Percentiles rank a stretch among this genome's conserved stretches.
Evolutionary conservation across 2,329 filamentous ascomycete species (phyloP).

Genomic region (Cladosporium sp.): DNA sequence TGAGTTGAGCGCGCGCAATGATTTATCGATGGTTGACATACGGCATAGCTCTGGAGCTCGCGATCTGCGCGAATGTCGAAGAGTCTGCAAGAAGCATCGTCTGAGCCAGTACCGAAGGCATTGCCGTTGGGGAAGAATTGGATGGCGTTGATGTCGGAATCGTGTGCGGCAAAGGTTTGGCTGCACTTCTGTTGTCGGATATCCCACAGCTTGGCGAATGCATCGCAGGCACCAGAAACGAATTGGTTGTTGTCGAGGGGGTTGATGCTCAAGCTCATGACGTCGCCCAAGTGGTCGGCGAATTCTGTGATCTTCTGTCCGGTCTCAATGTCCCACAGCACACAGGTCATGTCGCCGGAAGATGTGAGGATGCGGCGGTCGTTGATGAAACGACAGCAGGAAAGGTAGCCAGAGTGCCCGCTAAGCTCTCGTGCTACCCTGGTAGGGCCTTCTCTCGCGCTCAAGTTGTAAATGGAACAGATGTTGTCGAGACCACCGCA

Average conservation of each 20-base stretch:
- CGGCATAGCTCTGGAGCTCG: conserved; percentile 65
- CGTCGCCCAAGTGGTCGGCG: conserved; percentile 94
- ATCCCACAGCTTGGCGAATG: conserved; percentile 98
- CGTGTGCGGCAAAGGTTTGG: conserved; percentile 96
- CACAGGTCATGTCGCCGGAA: conserved; percentile 98
- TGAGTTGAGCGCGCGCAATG: not conserved
- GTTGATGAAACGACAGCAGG: conserved; percentile 98
- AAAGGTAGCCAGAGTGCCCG: conserved; percentile 93
- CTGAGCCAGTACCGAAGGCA: conserved; percentile 95
- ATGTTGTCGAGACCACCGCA: conserved; percentile 99
- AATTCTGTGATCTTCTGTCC: conserved; percentile 97
- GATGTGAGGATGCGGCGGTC: conserved; percentile 96
- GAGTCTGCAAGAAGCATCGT: conserved; percentile 93
- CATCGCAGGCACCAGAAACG: conserved; percentile 97
- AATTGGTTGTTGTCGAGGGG: conserved; percentile 99
- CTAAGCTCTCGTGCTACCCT: conserved; percentile 93
- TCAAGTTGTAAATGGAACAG: conserved; percentile 99
- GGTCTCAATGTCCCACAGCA: conserved; percentile 99
- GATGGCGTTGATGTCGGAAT: conserved; percentile 98
- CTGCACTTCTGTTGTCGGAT: conserved; percentile 97
- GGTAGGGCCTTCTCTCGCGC: conserved; percentile 93
- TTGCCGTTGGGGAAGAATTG: conserved; percentile 99
- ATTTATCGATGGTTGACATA: conserved; percentile 34
- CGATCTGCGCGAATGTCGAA: conserved; percentile 97
- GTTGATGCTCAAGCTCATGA: conserved; percentile 99